phyloP scores from a whole-genome alignment of 768 basidiomycete genomes.

The Sarcodon sp. region DNA sequence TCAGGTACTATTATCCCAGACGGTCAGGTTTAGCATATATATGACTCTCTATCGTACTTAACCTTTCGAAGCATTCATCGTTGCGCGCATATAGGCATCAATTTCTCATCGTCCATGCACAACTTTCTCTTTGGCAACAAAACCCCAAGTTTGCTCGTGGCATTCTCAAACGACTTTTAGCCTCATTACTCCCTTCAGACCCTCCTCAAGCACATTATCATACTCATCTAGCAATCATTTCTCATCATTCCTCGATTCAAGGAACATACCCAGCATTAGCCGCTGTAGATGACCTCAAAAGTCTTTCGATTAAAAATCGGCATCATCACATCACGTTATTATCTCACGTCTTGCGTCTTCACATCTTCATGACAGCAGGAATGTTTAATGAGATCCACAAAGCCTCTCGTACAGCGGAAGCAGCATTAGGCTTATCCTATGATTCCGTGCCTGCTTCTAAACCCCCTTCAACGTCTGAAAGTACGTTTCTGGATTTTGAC shows the following conservation, averaged over 20 bases:
- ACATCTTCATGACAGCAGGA: constrained; percentile 38
- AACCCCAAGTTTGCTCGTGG: constrained; percentile 51
- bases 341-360: constrained; percentile 41
- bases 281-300: constrained; percentile 20
- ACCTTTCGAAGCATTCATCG: constrained; percentile 40
- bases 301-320: constrained; percentile 14
- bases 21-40: constrained; percentile 25
- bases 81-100: constrained; percentile 47
- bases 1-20: constrained; percentile 34
- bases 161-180: constrained; percentile 39
- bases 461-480: constrained; percentile 2
- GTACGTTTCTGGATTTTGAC: constrained; percentile 15
- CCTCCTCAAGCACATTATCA: constrained; percentile 40
- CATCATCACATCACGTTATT: constrained; percentile 36
- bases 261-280: constrained; percentile 16
- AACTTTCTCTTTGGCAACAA: constrained; percentile 35
- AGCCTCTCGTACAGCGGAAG: constrained; percentile 37
- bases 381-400: constrained; percentile 39
- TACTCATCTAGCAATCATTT: constrained; percentile 43
- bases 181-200: constrained; percentile 30
- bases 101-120: constrained; percentile 49
- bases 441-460: constrained; percentile 10
- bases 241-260: constrained; percentile 25
- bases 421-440: constrained; percentile 29
- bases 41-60: not conserved